phyloP scores from a whole-genome alignment of 352 stramenopile genomes.

The Phytophthora citrophthora region DNA sequence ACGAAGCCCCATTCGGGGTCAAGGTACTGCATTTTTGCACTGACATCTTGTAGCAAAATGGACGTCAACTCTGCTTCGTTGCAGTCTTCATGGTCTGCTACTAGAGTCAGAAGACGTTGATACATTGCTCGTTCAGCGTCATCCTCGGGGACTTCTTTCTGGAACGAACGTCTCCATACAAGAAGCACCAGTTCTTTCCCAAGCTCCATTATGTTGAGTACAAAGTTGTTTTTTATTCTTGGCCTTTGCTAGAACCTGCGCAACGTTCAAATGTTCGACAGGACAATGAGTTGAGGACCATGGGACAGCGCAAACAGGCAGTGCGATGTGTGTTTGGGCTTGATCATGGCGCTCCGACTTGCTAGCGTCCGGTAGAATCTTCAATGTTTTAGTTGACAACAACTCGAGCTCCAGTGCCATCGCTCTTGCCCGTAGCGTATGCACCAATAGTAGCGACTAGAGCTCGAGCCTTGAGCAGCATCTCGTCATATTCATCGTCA shows the following conservation, averaged over 20 bases:
- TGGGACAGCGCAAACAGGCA: conserved; percentile 24
- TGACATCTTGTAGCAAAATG: conserved; percentile 36
- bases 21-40: conserved; percentile 49
- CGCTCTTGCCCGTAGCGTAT: conserved; percentile 59
- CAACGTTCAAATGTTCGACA: conserved; percentile 13
- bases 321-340: conserved; percentile 18
- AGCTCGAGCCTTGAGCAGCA: conserved; percentile 89
- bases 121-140: conserved; percentile 29
- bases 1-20: conserved; percentile 55
- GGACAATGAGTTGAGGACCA: conserved; percentile 24
- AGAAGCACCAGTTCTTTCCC: conserved; percentile 11
- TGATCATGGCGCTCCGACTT: conserved; percentile 31
- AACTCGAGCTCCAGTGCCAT: conserved; percentile 44
- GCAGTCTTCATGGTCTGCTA: conserved; percentile 18
- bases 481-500: conserved; percentile 95
- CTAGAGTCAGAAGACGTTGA: conserved; percentile 19
- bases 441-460: conserved; percentile 65
- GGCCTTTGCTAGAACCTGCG: conserved; percentile 31
- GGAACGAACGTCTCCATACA: conserved; percentile 29
- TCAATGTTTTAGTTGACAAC: conserved; percentile 19
- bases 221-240: conserved; percentile 26
- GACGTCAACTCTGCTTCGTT: conserved; percentile 15
- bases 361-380: conserved; percentile 11
- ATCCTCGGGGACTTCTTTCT: conserved; percentile 16
- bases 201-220: neutral